Conservation (phyloP, 1,284 basidiomycete genomes). For the Ceratobasidium sp. region DNA sequence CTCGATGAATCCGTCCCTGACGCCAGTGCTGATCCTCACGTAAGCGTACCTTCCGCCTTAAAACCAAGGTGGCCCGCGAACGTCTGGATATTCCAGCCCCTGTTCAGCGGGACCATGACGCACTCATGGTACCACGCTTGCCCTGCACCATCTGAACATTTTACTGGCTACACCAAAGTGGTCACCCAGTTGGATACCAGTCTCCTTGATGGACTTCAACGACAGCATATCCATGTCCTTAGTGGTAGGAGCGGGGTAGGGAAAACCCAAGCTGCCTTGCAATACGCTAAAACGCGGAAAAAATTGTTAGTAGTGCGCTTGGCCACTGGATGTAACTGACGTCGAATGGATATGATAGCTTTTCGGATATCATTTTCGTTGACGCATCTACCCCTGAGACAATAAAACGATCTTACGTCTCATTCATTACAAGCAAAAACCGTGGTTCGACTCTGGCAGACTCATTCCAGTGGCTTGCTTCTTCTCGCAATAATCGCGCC, state of each 20-base stretch:
- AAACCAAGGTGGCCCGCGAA: too few species aligned
- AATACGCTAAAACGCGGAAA: not conserved
- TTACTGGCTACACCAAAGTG: not conserved
- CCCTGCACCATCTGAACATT: not conserved
- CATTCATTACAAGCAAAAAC: not conserved
- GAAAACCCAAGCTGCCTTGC: not conserved
- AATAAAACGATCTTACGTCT: not conserved
- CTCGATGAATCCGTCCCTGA: too few species aligned
- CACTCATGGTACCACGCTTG: not conserved
- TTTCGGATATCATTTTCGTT: conserved; percentile 2
- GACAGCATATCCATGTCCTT: not conserved
- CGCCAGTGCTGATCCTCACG: too few species aligned
- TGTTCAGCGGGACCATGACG: not conserved
- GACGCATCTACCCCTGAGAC: not conserved
- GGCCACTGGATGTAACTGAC: not conserved
- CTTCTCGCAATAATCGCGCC: too few species aligned
- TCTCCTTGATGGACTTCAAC: not conserved
- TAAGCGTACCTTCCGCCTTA: too few species aligned
- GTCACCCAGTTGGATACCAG: not conserved
- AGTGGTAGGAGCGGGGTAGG: not conserved
- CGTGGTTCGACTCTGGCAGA: not conserved
- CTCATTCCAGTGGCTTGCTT: not conserved
- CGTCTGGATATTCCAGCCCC: too few species aligned
- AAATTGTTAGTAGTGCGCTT: not conserved
- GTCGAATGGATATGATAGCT: not conserved